Evolutionary conservation across 176 grass and related monocot genomes (phyloP).

Genomic region (Eleusine indica): DNA sequence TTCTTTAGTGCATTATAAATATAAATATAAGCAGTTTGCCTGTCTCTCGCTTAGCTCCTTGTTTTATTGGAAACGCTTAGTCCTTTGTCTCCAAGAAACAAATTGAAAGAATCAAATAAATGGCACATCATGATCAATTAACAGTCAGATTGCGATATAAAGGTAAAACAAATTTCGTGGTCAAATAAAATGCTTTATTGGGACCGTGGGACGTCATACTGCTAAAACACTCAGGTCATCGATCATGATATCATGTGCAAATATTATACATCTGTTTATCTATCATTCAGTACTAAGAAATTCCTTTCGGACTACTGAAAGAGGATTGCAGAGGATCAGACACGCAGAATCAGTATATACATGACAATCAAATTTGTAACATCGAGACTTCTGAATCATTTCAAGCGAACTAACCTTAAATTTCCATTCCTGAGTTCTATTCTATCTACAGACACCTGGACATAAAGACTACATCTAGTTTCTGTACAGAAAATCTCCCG

Average conservation of each 20-base stretch:
- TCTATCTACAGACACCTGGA: too few relatives aligned
- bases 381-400: not conserved
- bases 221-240: conserved; percentile 9
- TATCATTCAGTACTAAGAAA: conserved; percentile 1
- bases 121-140: not conserved
- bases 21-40: not conserved
- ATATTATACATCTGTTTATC: conserved; percentile 6
- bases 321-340: not conserved
- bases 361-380: not conserved
- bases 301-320: not conserved
- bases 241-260: conserved; percentile 7
- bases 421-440: not conserved
- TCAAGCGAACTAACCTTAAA: not conserved
- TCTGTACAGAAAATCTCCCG: not conserved
- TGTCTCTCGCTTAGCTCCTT: not conserved
- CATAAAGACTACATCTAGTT: not conserved
- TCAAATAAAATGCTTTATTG: not conserved
- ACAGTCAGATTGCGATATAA: not conserved
- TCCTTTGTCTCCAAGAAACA: not conserved
- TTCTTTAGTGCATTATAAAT: not conserved
- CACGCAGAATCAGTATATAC: not conserved
- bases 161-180: not conserved
- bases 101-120: conserved; percentile 23
- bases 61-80: not conserved
- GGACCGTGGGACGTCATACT: not conserved